Percentiles rank a stretch among this genome's conserved stretches.
These are phyloP conservation scores for Phaeosphaeriaceae sp. DNA, from an alignment of 2,329 filamentous ascomycete genomes.

Conservation along the genomic window DNA sequence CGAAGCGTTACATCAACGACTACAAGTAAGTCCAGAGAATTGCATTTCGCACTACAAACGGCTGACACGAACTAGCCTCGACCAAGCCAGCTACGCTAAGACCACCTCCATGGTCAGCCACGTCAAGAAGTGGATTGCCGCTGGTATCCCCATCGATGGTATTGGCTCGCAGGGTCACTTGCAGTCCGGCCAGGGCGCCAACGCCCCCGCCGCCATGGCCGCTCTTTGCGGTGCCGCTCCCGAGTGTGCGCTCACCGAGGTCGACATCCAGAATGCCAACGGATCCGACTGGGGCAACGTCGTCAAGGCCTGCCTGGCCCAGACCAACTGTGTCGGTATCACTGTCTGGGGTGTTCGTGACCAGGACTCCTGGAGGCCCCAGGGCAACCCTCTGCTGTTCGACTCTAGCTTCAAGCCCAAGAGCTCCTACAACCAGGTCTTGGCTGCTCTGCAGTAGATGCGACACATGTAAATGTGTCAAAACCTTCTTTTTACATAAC, in stretches of 20 bases:
- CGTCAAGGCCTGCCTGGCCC: constrained; percentile 65
- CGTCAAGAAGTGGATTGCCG: constrained; percentile 70
- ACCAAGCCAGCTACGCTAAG: constrained; percentile 67
- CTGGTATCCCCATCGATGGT: constrained; percentile 70
- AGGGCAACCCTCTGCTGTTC: constrained; percentile 53
- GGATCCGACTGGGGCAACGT: constrained; percentile 64
- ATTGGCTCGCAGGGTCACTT: constrained; percentile 61
- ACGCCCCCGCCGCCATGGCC: constrained; percentile 56
- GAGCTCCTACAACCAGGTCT: constrained; percentile 46
- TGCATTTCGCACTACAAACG: not conserved
- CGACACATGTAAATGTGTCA: not conserved
- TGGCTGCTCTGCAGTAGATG: constrained; percentile 31
- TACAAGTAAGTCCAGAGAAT: constrained; percentile 50
- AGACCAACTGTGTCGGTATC: constrained; percentile 69
- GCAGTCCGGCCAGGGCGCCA: constrained; percentile 56
- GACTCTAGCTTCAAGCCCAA: constrained; percentile 54
- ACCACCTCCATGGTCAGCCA: constrained; percentile 62
- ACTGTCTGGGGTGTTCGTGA: constrained; percentile 67
- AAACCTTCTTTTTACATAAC: constrained; percentile 10
- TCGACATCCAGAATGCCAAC: constrained; percentile 69
- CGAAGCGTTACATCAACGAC: constrained; percentile 80
- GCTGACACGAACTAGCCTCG: constrained; percentile 61
- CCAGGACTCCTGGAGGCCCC: constrained; percentile 55
- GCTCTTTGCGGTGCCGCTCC: constrained; percentile 61
- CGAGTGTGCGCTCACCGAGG: constrained; percentile 71